A percentile compares a stretch with the other conserved stretches of the same genome.
Conservation (phyloP, 2,329 filamentous ascomycete species). For the Colletotrichum musicola region DNA sequence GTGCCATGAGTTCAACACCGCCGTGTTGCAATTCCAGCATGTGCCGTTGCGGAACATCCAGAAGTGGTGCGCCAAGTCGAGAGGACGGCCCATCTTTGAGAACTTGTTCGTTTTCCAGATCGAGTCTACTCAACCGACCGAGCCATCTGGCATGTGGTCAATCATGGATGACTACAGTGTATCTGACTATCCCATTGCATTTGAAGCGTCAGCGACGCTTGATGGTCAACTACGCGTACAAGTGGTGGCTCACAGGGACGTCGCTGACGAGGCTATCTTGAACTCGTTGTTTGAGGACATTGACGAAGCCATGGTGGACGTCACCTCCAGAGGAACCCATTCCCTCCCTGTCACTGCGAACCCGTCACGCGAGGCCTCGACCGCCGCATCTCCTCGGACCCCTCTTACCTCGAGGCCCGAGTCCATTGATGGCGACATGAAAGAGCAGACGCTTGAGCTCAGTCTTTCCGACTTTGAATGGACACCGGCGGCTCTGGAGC, state of each 20-base stretch:
- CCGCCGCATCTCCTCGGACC: slow-evolving; percentile 29
- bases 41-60: slow-evolving; percentile 83
- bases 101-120: slow-evolving; percentile 86
- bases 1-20: slow-evolving; percentile 79
- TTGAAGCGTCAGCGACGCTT: slow-evolving; percentile 74
- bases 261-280: slow-evolving; percentile 50
- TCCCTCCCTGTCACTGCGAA: slow-evolving; percentile 28
- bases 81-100: slow-evolving; percentile 77
- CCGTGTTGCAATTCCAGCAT: slow-evolving; percentile 79
- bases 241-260: slow-evolving; percentile 67
- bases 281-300: slow-evolving; percentile 55
- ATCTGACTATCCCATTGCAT: slow-evolving; percentile 81
- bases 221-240: slow-evolving; percentile 65
- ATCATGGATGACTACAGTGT: slow-evolving; percentile 59
- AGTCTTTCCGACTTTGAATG: slow-evolving; percentile 63
- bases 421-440: slow-evolving; percentile 23
- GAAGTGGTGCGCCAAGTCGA: slow-evolving; percentile 73
- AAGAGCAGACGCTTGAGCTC: not conserved
- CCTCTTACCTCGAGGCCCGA: slow-evolving; percentile 29
- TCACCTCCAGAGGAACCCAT: slow-evolving; percentile 27
- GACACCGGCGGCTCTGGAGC: slow-evolving; percentile 62
- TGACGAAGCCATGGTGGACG: slow-evolving; percentile 42
- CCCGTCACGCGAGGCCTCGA: slow-evolving; percentile 29
- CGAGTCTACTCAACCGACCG: slow-evolving; percentile 38
- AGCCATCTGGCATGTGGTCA: slow-evolving; percentile 63